Conservation (phyloP, 306 rosid species). For the Vigna angularis region DNA sequence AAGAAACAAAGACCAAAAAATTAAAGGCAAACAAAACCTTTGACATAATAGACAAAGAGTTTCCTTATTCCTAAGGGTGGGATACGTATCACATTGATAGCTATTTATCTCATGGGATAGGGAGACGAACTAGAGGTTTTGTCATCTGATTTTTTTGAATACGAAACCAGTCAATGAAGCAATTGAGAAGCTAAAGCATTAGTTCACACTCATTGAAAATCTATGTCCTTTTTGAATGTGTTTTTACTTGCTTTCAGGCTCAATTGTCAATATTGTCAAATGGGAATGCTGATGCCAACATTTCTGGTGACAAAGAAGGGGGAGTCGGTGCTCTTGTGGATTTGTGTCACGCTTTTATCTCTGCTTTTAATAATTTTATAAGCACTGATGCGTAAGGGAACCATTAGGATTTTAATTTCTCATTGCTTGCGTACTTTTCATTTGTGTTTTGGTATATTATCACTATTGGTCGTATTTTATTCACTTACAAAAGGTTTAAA, state of each 20-base stretch:
- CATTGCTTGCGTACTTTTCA: conserved; percentile 6
- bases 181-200: conserved; percentile 19
- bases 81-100: background rate
- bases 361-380: conserved; percentile 71
- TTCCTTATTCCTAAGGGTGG: conserved; percentile 2
- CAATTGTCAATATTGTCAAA: conserved; percentile 56
- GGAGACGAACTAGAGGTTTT: conserved; percentile 3
- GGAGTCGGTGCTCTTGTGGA: conserved; percentile 50
- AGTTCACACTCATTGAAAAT: conserved; percentile 8
- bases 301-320: conserved; percentile 43
- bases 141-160: background rate
- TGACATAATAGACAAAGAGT: background rate
- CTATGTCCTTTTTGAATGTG: conserved; percentile 12
- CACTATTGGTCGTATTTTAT: background rate
- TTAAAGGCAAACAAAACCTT: background rate
- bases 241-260: conserved; percentile 63
- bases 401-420: conserved; percentile 26
- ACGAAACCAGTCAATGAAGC: conserved; percentile 15
- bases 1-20: background rate
- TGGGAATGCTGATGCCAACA: conserved; percentile 15
- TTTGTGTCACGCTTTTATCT: conserved; percentile 59
- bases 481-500: background rate
- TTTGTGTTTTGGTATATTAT: conserved; percentile 25
- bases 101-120: conserved; percentile 8
- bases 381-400: conserved; percentile 68